phyloP scores from a whole-genome alignment of 1,139 yeast species.

The Lodderomyces orthopsilosis region DNA sequence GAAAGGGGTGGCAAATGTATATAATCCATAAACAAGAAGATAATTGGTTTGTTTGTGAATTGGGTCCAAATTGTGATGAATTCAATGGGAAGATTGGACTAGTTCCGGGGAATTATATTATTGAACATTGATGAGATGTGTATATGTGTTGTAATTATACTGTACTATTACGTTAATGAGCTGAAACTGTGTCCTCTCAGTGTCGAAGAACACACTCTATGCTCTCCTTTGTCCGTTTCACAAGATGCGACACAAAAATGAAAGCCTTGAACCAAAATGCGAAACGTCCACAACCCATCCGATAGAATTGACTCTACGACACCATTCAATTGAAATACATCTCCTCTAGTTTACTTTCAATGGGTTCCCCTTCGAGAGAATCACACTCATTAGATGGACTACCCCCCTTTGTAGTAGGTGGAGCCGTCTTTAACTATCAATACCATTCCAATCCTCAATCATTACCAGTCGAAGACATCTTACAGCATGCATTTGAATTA shows the following conservation, averaged over 20 bases:
- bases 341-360: not conserved
- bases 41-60: constrained; percentile 88
- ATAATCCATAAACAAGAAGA: constrained; percentile 77
- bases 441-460: constrained; percentile 65
- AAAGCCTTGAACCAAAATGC: too few relatives aligned
- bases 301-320: too few relatives aligned
- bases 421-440: constrained; percentile 80
- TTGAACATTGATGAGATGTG: constrained; percentile 20
- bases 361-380: not conserved
- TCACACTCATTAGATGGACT: constrained; percentile 20
- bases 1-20: constrained; percentile 70
- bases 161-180: too few relatives aligned
- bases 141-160: not conserved
- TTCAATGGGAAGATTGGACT: constrained; percentile 55
- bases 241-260: too few relatives aligned
- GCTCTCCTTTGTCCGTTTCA: too few relatives aligned
- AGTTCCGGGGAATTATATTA: constrained; percentile 76
- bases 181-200: too few relatives aligned
- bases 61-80: constrained; percentile 51
- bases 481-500: constrained; percentile 55
- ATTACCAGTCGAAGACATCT: constrained; percentile 56
- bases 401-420: constrained; percentile 74
- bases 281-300: too few relatives aligned
- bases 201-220: too few relatives aligned
- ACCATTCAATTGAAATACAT: not conserved